Percentiles rank a stretch among this genome's conserved stretches.
phyloP scores from a whole-genome alignment of 768 basidiomycete genomes.

The Lactarius quietus region DNA sequence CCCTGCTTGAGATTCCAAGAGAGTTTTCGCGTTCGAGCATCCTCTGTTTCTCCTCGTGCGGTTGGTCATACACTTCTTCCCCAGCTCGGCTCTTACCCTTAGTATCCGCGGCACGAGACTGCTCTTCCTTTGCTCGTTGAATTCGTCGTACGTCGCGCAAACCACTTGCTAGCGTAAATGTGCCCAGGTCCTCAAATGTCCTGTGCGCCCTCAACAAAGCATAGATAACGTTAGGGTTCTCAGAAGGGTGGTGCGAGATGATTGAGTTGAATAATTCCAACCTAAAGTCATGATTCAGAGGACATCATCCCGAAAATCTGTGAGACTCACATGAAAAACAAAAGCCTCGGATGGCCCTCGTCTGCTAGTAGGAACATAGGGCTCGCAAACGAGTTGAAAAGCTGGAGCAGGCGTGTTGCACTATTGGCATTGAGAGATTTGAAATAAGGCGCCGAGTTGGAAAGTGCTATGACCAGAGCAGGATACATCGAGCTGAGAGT shows the following conservation, averaged over 20 bases:
- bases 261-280: constrained; percentile 90
- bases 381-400: constrained; percentile 89
- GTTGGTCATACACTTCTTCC: constrained; percentile 37
- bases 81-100: constrained; percentile 42
- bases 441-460: constrained; percentile 86
- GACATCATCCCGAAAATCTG: neutral
- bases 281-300: constrained; percentile 39
- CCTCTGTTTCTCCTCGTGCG: constrained; percentile 63
- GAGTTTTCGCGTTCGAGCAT: constrained; percentile 54
- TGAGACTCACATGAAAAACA: constrained; percentile 78
- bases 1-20: constrained; percentile 22
- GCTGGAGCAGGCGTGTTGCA: constrained; percentile 79
- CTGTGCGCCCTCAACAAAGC: constrained; percentile 81
- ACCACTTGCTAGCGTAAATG: constrained; percentile 83
- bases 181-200: constrained; percentile 85
- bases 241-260: constrained; percentile 69
- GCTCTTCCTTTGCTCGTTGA: constrained; percentile 71
- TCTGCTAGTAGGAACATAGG: constrained; percentile 88
- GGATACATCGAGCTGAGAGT: constrained; percentile 82
- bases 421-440: constrained; percentile 76
- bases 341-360: constrained; percentile 88
- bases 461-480: constrained; percentile 84
- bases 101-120: constrained; percentile 37
- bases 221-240: constrained; percentile 87
- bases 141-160: constrained; percentile 78